These are phyloP conservation scores for Aureobasidium sp. DNA, from an alignment of 2,329 filamentous ascomycete species.

Conservation along the genomic window DNA sequence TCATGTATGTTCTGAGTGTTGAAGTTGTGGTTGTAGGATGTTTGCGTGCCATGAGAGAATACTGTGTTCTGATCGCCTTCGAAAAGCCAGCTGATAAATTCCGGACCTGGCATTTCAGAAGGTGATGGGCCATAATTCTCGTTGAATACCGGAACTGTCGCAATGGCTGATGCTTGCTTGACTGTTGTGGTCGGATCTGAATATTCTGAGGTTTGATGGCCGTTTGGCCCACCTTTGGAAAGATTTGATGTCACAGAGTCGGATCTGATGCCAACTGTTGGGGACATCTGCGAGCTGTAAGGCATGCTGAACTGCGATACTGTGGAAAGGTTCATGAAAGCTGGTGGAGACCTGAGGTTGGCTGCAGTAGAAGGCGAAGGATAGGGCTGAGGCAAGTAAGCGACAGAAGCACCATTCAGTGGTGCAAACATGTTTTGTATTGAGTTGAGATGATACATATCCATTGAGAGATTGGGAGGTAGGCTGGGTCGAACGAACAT, in stretches of 20 bases:
- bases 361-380: neutral
- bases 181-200: neutral
- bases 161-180: neutral
- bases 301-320: neutral
- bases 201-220: neutral
- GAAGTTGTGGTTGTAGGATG: neutral
- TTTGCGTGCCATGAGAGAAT: neutral
- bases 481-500: neutral
- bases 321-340: neutral
- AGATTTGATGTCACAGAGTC: conserved; percentile 14
- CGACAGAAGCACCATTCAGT: neutral
- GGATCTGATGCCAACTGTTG: neutral
- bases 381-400: conserved; percentile 11
- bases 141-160: conserved; percentile 75
- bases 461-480: neutral
- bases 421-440: conserved; percentile 5
- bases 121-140: conserved; percentile 81
- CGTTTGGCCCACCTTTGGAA: neutral
- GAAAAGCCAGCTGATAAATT: conserved; percentile 25
- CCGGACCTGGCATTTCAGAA: conserved; percentile 39
- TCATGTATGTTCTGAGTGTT: neutral
- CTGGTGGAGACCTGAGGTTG: neutral
- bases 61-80: conserved; percentile 16
- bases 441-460: conserved; percentile 2
- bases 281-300: neutral